These are phyloP conservation scores for Xylariaceae sp. DNA, from an alignment of 2,329 filamentous ascomycete genomes.

Conservation along the genomic window DNA sequence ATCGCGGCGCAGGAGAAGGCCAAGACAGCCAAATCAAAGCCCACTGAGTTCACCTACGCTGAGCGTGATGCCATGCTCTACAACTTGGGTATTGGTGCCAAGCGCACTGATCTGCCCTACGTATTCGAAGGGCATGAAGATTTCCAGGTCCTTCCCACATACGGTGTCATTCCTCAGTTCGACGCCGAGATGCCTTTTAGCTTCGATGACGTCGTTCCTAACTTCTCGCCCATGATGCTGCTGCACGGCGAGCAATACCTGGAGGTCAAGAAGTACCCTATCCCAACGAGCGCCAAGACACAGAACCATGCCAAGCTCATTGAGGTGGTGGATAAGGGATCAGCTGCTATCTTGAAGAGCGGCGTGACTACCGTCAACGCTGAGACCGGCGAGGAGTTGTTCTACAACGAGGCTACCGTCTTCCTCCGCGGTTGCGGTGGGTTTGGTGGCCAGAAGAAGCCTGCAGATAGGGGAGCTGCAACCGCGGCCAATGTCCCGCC, in stretches of 20 bases:
- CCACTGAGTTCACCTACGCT: constrained; percentile 77
- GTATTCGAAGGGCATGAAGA: constrained; percentile 88
- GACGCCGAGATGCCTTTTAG: constrained; percentile 77
- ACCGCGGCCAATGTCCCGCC: constrained; percentile 80
- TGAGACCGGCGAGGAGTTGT: constrained; percentile 81
- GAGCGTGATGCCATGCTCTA: constrained; percentile 92
- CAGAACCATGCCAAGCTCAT: constrained; percentile 76
- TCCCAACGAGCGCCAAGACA: constrained; percentile 79
- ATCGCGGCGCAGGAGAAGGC: constrained; percentile 75
- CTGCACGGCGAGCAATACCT: constrained; percentile 98
- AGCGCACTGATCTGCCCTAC: constrained; percentile 80
- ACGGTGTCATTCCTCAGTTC: constrained; percentile 93
- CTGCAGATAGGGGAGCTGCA: constrained; percentile 71
- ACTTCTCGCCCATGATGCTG: constrained; percentile 98
- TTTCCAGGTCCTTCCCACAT: constrained; percentile 94
- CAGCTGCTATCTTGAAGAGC: constrained; percentile 76
- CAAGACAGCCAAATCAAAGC: constrained; percentile 53
- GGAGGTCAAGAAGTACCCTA: constrained; percentile 86
- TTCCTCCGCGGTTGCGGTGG: constrained; percentile 90
- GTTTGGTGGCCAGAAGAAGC: constrained; percentile 81
- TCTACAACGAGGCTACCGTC: constrained; percentile 94
- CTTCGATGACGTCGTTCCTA: constrained; percentile 80
- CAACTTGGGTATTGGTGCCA: constrained; percentile 91
- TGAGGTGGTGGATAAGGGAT: constrained; percentile 95
- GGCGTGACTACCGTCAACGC: constrained; percentile 82